Evolutionary conservation across 1,139 yeast species (phyloP).

Genomic region (Martiniozyma asiatica): DNA sequence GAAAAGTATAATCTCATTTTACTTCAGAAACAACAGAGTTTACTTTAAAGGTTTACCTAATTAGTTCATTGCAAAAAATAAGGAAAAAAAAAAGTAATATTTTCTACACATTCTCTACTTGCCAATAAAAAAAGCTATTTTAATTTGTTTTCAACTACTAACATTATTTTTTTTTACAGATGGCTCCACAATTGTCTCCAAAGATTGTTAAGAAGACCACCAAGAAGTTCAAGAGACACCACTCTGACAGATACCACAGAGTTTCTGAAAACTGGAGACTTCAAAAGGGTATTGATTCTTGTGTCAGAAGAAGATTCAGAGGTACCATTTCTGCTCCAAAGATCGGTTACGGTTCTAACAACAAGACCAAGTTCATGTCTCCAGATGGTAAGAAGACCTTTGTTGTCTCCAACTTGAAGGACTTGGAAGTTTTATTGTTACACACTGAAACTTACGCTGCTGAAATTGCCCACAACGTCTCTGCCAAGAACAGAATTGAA

Average conservation of each 20-base stretch:
- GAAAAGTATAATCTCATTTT: too few species aligned
- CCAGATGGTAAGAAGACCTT: slow-evolving; percentile 98
- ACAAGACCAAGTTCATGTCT: slow-evolving; percentile 89
- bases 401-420: slow-evolving; percentile 85
- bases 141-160: slow-evolving; percentile 4
- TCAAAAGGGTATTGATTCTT: slow-evolving; percentile 99
- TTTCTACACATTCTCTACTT: neutral
- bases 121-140: neutral
- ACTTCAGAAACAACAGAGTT: too few species aligned
- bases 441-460: slow-evolving; percentile 99
- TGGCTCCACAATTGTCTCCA: slow-evolving; percentile 99
- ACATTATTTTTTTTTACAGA: slow-evolving; percentile 24
- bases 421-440: slow-evolving; percentile 89
- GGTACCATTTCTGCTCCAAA: slow-evolving; percentile 98
- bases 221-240: slow-evolving; percentile 99
- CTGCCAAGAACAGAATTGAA: slow-evolving; percentile 96
- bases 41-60: too few species aligned
- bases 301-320: slow-evolving; percentile 99
- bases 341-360: slow-evolving; percentile 99
- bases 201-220: slow-evolving; percentile 99
- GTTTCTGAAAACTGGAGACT: slow-evolving; percentile 99
- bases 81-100: too few species aligned
- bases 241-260: slow-evolving; percentile 99
- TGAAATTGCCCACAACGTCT: slow-evolving; percentile 97
- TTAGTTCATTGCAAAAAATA: too few species aligned